phyloP scores from a whole-genome alignment of 768 basidiomycete genomes.

The Rhodotorula diobovata region DNA sequence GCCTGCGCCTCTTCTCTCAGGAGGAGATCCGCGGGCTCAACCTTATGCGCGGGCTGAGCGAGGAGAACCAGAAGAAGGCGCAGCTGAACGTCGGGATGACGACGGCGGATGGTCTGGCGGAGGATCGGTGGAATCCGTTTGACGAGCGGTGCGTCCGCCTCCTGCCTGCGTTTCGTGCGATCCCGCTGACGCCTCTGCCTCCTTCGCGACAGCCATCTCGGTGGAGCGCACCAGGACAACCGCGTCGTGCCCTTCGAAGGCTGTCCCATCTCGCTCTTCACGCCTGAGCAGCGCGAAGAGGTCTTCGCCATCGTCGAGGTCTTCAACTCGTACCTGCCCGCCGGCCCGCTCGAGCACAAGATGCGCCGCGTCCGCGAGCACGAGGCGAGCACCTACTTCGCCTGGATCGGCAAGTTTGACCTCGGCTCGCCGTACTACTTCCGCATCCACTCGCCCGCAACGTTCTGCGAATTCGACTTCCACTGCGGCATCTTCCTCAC shows the following conservation, averaged over 20 bases:
- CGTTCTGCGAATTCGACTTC: slow-evolving; percentile 46
- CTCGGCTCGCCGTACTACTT: slow-evolving; percentile 45
- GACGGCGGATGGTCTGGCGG: slow-evolving; percentile 31
- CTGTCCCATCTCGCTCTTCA: slow-evolving; percentile 36
- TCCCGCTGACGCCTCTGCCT: no score
- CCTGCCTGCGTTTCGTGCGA: no score
- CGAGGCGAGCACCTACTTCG: slow-evolving; percentile 42
- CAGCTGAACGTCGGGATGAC: slow-evolving; percentile 40
- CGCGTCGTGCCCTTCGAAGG: slow-evolving; percentile 44
- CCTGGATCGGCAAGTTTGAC: slow-evolving; percentile 44
- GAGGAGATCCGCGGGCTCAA: slow-evolving; percentile 43
- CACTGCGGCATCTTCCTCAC: slow-evolving; percentile 47
- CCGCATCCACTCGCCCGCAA: slow-evolving; percentile 43
- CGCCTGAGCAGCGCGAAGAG: slow-evolving; percentile 35
- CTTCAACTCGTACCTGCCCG: slow-evolving; percentile 44
- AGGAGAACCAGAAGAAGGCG: slow-evolving; percentile 41
- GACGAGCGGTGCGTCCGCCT: slow-evolving; percentile 37
- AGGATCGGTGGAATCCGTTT: slow-evolving; percentile 45
- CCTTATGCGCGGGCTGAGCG: slow-evolving; percentile 41
- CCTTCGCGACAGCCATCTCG: slow-evolving; percentile 41
- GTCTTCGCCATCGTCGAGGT: slow-evolving; percentile 38
- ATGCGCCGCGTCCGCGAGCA: slow-evolving; percentile 1
- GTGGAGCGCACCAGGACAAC: slow-evolving; percentile 45
- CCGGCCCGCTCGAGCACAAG: slow-evolving; percentile 30
- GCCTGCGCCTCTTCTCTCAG: slow-evolving; percentile 41